These are phyloP conservation scores for Lepidopterella palustris DNA, from an alignment of 495 filamentous ascomycete species.

Conservation along the genomic window DNA sequence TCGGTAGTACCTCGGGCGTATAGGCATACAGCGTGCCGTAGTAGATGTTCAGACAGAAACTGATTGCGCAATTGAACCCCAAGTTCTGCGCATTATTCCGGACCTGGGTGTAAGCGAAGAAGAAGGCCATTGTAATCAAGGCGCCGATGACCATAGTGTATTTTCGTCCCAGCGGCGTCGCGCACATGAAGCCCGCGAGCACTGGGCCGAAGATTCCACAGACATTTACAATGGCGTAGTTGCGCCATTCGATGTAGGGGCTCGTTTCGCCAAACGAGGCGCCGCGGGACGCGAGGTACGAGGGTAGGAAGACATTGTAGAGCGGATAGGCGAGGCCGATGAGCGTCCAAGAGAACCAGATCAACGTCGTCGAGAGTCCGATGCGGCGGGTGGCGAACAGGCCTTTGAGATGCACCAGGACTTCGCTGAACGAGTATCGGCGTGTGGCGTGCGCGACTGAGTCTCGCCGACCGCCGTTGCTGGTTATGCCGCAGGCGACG, in stretches of 20 bases:
- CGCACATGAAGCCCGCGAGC: constrained; percentile 58
- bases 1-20: constrained; percentile 55
- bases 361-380: constrained; percentile 53
- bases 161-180: constrained; percentile 48
- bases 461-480: constrained; percentile 28
- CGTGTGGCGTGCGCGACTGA: constrained; percentile 20
- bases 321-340: constrained; percentile 64
- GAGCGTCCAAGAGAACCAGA: constrained; percentile 65
- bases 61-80: constrained; percentile 60
- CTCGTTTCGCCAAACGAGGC: constrained; percentile 41
- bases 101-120: constrained; percentile 64
- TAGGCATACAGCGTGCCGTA: constrained; percentile 66
- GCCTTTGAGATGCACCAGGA: constrained; percentile 50
- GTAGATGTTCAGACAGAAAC: constrained; percentile 63
- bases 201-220: constrained; percentile 59
- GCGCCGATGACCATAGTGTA: constrained; percentile 50
- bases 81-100: constrained; percentile 53
- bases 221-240: constrained; percentile 63
- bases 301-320: constrained; percentile 41
- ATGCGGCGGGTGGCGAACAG: constrained; percentile 58
- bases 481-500: constrained; percentile 45
- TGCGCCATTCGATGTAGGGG: constrained; percentile 58
- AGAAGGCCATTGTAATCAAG: constrained; percentile 50
- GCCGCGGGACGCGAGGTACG: constrained; percentile 44
- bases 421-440: constrained; percentile 40